Evolutionary conservation across 441 rosid genomes (phyloP).

Genomic region (Adansonia rubrostipa): DNA sequence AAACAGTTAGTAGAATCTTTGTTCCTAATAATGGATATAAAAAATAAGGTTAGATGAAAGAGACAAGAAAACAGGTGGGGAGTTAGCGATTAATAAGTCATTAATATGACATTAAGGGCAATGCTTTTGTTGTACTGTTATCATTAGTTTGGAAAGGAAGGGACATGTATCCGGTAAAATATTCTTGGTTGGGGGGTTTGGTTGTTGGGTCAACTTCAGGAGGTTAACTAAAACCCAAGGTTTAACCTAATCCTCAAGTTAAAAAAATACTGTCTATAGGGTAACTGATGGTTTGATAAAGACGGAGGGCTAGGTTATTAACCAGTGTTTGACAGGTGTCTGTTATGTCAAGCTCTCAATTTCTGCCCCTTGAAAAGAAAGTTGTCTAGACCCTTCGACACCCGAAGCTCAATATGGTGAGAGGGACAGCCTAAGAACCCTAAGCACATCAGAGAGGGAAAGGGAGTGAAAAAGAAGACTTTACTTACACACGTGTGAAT

Average conservation of each 20-base stretch:
- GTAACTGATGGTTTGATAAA: neutral
- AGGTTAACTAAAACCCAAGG: conserved; percentile 40
- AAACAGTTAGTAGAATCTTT: neutral
- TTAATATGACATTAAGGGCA: conserved; percentile 24
- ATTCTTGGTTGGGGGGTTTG: conserved; percentile 9
- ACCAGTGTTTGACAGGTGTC: conserved; percentile 21
- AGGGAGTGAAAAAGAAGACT: neutral
- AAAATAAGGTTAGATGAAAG: conserved; percentile 15
- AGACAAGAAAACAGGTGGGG: conserved; percentile 25
- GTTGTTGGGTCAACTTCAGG: conserved; percentile 61
- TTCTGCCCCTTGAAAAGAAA: conserved; percentile 38
- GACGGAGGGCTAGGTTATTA: conserved; percentile 37
- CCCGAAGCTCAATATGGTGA: conserved; percentile 36
- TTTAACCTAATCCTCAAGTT: conserved; percentile 3
- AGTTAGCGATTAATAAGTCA: conserved; percentile 2
- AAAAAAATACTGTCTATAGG: neutral
- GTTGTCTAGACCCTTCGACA: conserved; percentile 35
- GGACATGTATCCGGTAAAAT: conserved; percentile 4
- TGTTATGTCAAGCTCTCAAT: conserved; percentile 36
- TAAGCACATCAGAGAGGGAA: conserved; percentile 9
- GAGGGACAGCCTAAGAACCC: conserved; percentile 42
- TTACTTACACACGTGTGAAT: conserved; percentile 18
- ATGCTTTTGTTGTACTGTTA: conserved; percentile 23
- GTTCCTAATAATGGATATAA: neutral
- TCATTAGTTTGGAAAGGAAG: conserved; percentile 28